Evolutionary conservation across 352 stramenopile species (phyloP), one percentile per base, ranked within the genome.

Genomic region (Phytophthora megakarya): DNA sequence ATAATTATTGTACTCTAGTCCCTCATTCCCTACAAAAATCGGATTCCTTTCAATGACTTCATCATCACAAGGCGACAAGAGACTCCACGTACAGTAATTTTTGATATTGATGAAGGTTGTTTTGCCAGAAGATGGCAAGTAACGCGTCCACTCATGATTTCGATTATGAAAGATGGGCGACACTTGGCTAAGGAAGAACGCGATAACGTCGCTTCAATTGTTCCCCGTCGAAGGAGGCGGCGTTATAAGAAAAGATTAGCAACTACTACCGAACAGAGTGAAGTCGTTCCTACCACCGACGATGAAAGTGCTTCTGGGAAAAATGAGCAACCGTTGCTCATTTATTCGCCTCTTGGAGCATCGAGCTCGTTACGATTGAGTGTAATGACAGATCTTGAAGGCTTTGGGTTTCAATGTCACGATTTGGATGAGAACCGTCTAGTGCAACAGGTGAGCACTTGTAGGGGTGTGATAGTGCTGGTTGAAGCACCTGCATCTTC

Each of bases 31-130:
- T 61, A 61, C 38, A 73, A 76, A 47, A 70, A 79, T 30, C 78
- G 62, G 5, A 55, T 90, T 15, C 33, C 72, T n/a, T 90, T 90
- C 45, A 75, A 87, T 18, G 63, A 79, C 33, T 87, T 90, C 30
- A 80, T 90, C 30, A 28, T 56, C 11, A 51, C 33, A 18, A 74
- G 68, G 21, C 72, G 67, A 3, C 48, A 67, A 32, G 73, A 76
- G 26, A 68, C 42, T 25, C 65, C 62, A 13, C 73, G 75, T 1
- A 42, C 70, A 4, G 67, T 88, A 13, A 35, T 83, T 12, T 86
- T 88, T 22, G 80, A 90, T 32, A 80, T 88, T 16, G 73, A 90
- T 28, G 71, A 84, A 1, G 53, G 46, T 15, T 52, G 46, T 16
- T 84, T 90, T 61, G 65, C 71, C 28, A 61, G 64, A 23, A 67